Evolutionary conservation across 2,329 filamentous ascomycete genomes (phyloP).

Genomic region (Ilyonectria sp.): DNA sequence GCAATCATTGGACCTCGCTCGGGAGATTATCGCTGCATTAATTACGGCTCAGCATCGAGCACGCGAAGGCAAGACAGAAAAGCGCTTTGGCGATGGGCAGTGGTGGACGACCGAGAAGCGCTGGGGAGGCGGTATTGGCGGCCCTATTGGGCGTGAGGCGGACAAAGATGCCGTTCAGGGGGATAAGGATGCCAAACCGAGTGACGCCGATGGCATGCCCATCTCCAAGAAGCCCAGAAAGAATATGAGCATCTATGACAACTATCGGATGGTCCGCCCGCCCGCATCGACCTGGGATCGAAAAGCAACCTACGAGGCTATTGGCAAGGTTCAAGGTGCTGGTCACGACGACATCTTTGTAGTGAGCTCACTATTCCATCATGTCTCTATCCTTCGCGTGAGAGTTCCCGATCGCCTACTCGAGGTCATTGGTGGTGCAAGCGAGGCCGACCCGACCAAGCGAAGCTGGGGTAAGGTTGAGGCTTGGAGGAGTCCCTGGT

Average conservation of each 20-base stretch:
- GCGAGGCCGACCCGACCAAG: slow-evolving; percentile 50
- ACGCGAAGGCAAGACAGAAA: slow-evolving; percentile 70
- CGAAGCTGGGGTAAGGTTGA: slow-evolving; percentile 68
- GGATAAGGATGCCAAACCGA: slow-evolving; percentile 60
- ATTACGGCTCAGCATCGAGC: slow-evolving; percentile 76
- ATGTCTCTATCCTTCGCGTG: slow-evolving; percentile 71
- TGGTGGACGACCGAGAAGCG: slow-evolving; percentile 75
- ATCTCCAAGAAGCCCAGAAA: slow-evolving; percentile 66
- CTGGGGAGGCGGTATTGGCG: slow-evolving; percentile 75
- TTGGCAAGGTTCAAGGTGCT: slow-evolving; percentile 64
- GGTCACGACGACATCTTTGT: slow-evolving; percentile 75
- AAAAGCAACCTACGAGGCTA: slow-evolving; percentile 70
- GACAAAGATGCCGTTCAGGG: slow-evolving; percentile 63
- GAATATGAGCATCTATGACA: slow-evolving; percentile 73
- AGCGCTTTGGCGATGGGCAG: slow-evolving; percentile 68
- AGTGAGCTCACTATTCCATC: slow-evolving; percentile 74
- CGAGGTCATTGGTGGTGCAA: slow-evolving; percentile 65
- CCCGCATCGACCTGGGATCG: slow-evolving; percentile 73
- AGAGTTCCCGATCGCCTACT: slow-evolving; percentile 70
- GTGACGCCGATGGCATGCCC: slow-evolving; percentile 46
- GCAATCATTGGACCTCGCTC: slow-evolving; percentile 72
- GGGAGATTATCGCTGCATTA: slow-evolving; percentile 73
- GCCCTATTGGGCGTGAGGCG: slow-evolving; percentile 74
- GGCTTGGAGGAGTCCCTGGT: slow-evolving; percentile 73
- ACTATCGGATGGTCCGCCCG: slow-evolving; percentile 73